Conservation (phyloP, 495 filamentous ascomycete species). For the Trichoderma erinaceum region DNA sequence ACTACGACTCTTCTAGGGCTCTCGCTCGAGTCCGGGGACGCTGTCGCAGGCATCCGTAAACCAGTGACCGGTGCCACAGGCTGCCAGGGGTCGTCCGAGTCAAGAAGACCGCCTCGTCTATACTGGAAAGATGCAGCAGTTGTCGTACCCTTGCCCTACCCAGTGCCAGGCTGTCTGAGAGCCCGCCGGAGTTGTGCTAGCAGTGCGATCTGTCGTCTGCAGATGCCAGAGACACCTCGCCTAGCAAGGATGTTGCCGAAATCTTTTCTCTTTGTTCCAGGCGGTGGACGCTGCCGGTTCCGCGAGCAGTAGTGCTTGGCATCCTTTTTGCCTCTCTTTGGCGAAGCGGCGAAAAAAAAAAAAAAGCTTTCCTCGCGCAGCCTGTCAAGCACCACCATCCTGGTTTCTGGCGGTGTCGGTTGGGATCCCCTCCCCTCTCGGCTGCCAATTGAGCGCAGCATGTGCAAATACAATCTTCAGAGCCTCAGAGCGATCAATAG, state of each 20-base stretch:
- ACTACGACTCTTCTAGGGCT: not conserved
- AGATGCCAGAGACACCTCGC: constrained; percentile 3
- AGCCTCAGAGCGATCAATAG: not conserved
- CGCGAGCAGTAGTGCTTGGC: not conserved
- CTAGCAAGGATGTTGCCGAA: constrained; percentile 11
- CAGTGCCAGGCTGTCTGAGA: not conserved
- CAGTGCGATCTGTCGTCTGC: constrained; percentile 10
- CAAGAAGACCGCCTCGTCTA: not conserved
- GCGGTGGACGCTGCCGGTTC: constrained; percentile 12
- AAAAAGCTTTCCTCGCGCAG: not conserved
- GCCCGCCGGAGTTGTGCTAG: not conserved
- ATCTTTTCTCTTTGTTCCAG: not conserved
- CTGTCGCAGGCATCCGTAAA: constrained; percentile 8
- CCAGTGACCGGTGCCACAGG: constrained; percentile 10
- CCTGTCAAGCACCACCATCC: constrained; percentile 2
- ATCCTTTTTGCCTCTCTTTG: not conserved
- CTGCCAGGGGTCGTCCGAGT: constrained; percentile 7
- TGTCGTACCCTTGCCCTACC: not conserved
- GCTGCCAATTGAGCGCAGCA: constrained; percentile 6
- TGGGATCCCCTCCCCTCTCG: not conserved
- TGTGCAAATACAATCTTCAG: not conserved
- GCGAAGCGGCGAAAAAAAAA: constrained; percentile 8
- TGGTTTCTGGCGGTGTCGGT: constrained; percentile 8
- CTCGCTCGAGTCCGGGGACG: constrained; percentile 13
- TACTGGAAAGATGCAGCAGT: not conserved